Conservation (phyloP, 768 basidiomycete species). For the Termitomyces sp. region DNA sequence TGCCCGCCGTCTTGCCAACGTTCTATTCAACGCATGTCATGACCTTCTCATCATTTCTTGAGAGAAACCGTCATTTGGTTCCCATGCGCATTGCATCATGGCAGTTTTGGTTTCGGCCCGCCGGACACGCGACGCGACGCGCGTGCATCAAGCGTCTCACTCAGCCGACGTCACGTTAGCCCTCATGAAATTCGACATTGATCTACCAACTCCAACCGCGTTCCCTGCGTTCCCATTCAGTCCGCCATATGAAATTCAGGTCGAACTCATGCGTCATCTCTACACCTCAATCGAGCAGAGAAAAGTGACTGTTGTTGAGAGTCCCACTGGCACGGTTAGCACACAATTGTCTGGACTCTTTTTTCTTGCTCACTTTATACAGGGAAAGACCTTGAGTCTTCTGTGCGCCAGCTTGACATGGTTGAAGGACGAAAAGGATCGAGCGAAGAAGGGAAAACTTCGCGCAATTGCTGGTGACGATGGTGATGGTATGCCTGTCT, state of each 20-base stretch:
- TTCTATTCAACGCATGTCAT: too few relatives aligned
- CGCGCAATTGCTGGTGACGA: constrained; percentile 32
- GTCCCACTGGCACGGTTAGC: constrained; percentile 83
- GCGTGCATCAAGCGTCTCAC: too few relatives aligned
- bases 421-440: constrained; percentile 65
- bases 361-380: not conserved
- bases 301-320: constrained; percentile 81
- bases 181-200: too few relatives aligned
- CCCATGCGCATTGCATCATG: too few relatives aligned
- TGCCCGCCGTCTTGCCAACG: too few relatives aligned
- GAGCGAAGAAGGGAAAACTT: constrained; percentile 65
- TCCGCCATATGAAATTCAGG: constrained; percentile 81
- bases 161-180: too few relatives aligned
- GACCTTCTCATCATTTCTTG: too few relatives aligned
- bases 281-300: constrained; percentile 74
- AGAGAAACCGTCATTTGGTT: too few relatives aligned
- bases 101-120: too few relatives aligned
- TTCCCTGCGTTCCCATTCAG: constrained; percentile 86
- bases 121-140: too few relatives aligned
- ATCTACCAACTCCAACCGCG: constrained; percentile 56
- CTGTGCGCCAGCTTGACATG: constrained; percentile 75
- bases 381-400: constrained; percentile 88
- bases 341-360: not conserved
- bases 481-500: constrained; percentile 23
- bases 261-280: constrained; percentile 83